Evolutionary conservation across 495 filamentous ascomycete genomes (phyloP).

Genomic region (Aspergillus homomorphus): DNA sequence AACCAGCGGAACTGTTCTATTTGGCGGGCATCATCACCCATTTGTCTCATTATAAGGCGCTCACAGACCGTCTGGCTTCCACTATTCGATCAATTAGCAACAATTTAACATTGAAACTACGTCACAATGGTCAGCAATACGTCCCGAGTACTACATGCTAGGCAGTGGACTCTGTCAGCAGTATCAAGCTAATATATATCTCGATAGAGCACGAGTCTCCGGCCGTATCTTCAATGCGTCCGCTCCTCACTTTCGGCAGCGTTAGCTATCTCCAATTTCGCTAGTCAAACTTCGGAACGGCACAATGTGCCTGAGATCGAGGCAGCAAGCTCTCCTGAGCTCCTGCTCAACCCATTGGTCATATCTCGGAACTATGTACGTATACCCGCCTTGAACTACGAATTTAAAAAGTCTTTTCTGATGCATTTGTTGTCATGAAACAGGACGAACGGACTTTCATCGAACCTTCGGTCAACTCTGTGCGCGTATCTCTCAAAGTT

Average conservation of each 20-base stretch:
- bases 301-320: constrained; percentile 99
- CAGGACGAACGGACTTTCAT: constrained; percentile 90
- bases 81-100: not conserved
- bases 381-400: not conserved
- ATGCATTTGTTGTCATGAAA: not conserved
- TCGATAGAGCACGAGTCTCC: constrained; percentile 61
- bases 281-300: constrained; percentile 90
- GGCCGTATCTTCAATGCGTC: constrained; percentile 95
- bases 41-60: not conserved
- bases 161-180: not conserved
- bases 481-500: constrained; percentile 94
- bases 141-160: not conserved
- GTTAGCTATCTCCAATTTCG: constrained; percentile 94
- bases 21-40: not conserved
- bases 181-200: not conserved
- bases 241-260: constrained; percentile 91
- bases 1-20: not conserved
- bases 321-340: constrained; percentile 85
- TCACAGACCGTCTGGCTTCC: not conserved
- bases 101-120: not conserved
- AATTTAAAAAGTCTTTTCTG: not conserved
- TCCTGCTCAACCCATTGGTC: constrained; percentile 85
- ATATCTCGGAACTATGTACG: constrained; percentile 66
- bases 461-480: constrained; percentile 92
- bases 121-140: not conserved